phyloP scores from a whole-genome alignment of 2,329 filamentous ascomycete genomes.

The Colletotrichum paranaense region DNA sequence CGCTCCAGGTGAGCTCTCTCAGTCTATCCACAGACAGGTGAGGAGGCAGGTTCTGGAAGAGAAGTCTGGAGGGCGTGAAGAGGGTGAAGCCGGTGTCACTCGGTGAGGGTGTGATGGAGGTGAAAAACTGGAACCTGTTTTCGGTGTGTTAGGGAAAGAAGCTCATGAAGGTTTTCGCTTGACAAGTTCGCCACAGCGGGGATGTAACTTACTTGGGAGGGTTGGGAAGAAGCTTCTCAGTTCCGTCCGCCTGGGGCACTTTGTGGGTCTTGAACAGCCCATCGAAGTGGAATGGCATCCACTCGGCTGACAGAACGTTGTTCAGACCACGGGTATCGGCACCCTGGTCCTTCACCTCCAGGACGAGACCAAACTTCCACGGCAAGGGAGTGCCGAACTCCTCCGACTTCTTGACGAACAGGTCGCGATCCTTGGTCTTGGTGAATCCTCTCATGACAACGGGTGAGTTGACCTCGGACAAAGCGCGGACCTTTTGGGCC shows the following conservation, averaged over 20 bases:
- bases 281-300: slow-evolving; percentile 69
- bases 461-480: slow-evolving; percentile 64
- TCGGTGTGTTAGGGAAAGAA: neutral
- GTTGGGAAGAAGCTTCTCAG: slow-evolving; percentile 52
- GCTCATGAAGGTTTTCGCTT: neutral
- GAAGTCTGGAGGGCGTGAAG: slow-evolving; percentile 61
- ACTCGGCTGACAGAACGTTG: slow-evolving; percentile 64
- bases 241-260: slow-evolving; percentile 49
- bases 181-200: neutral
- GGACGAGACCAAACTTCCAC: slow-evolving; percentile 65
- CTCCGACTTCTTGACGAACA: slow-evolving; percentile 57
- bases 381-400: slow-evolving; percentile 60
- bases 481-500: slow-evolving; percentile 53
- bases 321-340: slow-evolving; percentile 56
- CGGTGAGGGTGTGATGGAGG: slow-evolving; percentile 57
- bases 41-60: slow-evolving; percentile 58
- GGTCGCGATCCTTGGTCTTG: slow-evolving; percentile 55
- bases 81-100: slow-evolving; percentile 64
- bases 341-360: slow-evolving; percentile 62
- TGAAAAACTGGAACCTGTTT: slow-evolving; percentile 63
- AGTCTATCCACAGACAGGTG: slow-evolving; percentile 51
- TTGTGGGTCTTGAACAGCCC: slow-evolving; percentile 66
- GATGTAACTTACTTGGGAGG: slow-evolving; percentile 52
- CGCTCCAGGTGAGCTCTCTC: slow-evolving; percentile 57
- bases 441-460: slow-evolving; percentile 64